Base-by-base conservation (phyloP, 306 rosid genomes). In the Casuarina cunninghamiana region DNA sequence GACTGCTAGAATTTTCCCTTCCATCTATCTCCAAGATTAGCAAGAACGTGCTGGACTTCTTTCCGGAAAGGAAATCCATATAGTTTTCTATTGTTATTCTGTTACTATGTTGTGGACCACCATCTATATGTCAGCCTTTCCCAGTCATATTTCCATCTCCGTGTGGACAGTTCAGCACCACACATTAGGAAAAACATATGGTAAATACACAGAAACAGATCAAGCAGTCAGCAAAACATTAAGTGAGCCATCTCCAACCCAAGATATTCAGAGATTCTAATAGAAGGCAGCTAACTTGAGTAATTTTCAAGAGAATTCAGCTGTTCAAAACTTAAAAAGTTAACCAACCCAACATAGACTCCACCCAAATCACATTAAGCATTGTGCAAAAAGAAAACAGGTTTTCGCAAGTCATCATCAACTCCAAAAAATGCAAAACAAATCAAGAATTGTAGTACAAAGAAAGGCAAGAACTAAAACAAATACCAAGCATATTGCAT, bases 401-500 rank as follows among this genome's bases (percentile, higher is more conserved):
- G 39, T 76, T 32, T 35, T 26, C 1, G 32, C 32, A 26, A 37
- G 43, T 19, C 32, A 17, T 16, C 17, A 79, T 51, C 55, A 81
- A 51, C 49, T 50, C 45, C 81, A 70, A 68, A 11, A 26, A 67
- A 60, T 51, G 41, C 58, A 44, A 19, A 3, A 1, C 12, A 5
- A 65, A 13, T 32, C 49, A 16, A 69, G 63, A 69, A 10, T 49
- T 10, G 57, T 60, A 38, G 21, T 42, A 41, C 38, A 50, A 42
- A 19, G 37, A 73, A 6, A 26, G 4, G 50, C 17, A 51, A 1
- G 61, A 62, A 17, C 69, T 49, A 37, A 19, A 50, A 38, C 61
- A 12, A 54, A 66, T 41, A 77, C 41, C 3, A 16, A 26, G 42
- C 43, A 62, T 26, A 46, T 55, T 78, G 42, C 51, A 74, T 68